These are phyloP conservation scores for Luvunga scandens DNA, from an alignment of 345 rosid species.

Conservation along the genomic window DNA sequence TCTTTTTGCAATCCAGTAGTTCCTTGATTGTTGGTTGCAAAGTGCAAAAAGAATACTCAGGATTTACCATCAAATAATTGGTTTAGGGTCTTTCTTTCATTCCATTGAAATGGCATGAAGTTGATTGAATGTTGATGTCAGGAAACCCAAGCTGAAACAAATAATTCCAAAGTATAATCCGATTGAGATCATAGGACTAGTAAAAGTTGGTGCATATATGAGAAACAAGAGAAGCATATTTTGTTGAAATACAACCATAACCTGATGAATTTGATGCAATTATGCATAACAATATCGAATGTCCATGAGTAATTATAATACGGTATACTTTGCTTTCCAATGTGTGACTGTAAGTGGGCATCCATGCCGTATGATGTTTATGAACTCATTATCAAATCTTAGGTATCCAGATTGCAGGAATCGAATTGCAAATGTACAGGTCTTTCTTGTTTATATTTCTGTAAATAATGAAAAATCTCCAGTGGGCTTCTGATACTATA, in stretches of 20 bases:
- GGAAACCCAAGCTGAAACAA: not conserved
- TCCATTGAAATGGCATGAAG: not conserved
- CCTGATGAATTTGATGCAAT: not conserved
- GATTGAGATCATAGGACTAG: not conserved
- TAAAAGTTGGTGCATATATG: not conserved
- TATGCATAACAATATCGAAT: not conserved
- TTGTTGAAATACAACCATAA: not conserved
- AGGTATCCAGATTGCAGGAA: not conserved
- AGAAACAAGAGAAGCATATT: not conserved
- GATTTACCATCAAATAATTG: not conserved
- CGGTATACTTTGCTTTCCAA: not conserved
- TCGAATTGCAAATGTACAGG: not conserved
- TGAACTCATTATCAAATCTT: not conserved
- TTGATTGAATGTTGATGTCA: not conserved
- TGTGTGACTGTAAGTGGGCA: not conserved
- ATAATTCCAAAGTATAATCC: not conserved
- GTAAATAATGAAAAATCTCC: not conserved
- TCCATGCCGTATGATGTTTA: not conserved
- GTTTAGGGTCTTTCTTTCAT: not conserved
- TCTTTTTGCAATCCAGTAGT: not conserved
- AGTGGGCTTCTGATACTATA: not conserved
- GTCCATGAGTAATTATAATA: not conserved
- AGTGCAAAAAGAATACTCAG: not conserved
- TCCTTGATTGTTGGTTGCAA: not conserved
- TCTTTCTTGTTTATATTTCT: not conserved